Percentiles rank a stretch among this genome's conserved stretches.
These are phyloP conservation scores for Annulohypoxylon moriforme DNA, from an alignment of 495 filamentous ascomycete genomes.

Conservation along the genomic window DNA sequence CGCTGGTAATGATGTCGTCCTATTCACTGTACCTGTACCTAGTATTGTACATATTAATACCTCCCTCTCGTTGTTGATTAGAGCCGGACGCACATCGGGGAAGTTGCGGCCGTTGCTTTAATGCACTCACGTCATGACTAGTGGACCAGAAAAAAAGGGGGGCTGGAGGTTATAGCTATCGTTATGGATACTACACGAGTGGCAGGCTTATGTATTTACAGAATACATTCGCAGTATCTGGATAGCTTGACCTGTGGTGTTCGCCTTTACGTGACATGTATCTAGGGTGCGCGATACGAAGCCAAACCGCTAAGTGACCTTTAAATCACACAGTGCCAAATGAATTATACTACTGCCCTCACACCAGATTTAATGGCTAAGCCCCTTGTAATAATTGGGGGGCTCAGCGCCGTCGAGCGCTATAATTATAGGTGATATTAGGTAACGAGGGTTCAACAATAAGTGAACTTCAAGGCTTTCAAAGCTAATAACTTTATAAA, in stretches of 20 bases:
- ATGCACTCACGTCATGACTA: slow-evolving; percentile 7
- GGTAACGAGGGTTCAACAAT: too few relatives aligned
- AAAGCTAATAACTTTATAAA: too few relatives aligned
- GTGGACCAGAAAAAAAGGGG: slow-evolving; percentile 4
- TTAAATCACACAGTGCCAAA: too few relatives aligned
- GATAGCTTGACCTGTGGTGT: neutral
- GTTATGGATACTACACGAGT: slow-evolving; percentile 2
- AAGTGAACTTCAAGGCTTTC: too few relatives aligned
- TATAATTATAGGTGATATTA: too few relatives aligned
- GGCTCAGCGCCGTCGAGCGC: too few relatives aligned
- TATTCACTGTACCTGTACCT: slow-evolving; percentile 32
- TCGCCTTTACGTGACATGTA: neutral
- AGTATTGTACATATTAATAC: slow-evolving; percentile 44
- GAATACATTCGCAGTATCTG: slow-evolving; percentile 2
- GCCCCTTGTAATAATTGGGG: too few relatives aligned
- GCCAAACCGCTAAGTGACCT: too few relatives aligned
- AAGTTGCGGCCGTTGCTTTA: slow-evolving; percentile 1
- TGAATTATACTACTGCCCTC: too few relatives aligned
- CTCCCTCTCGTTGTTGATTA: slow-evolving; percentile 34
- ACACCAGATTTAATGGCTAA: too few relatives aligned
- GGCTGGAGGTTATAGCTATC: neutral
- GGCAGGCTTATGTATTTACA: neutral
- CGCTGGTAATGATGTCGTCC: slow-evolving; percentile 28
- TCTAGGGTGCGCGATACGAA: too few relatives aligned
- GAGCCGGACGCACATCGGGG: slow-evolving; percentile 1